Base-by-base conservation (phyloP, 2,329 filamentous ascomycete genomes). In the Zymoseptoria pseudotritici region DNA sequence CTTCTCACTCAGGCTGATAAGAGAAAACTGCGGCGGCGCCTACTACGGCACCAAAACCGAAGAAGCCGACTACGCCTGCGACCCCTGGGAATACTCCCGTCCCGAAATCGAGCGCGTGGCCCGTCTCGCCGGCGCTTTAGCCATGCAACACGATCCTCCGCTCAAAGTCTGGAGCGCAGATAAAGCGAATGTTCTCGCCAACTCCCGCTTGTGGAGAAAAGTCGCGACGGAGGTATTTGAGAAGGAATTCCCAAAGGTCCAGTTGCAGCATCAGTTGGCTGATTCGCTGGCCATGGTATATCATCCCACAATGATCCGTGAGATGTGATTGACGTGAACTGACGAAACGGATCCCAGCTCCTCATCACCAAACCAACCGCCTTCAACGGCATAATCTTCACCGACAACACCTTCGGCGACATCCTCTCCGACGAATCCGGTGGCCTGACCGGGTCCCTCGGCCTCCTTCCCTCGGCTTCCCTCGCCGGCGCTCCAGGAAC, bases 131-230 rank as follows among this genome's bases (percentile, higher is more conserved):
- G 79, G 77, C 0, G 75, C 74, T 4, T 71, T 82, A 4, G 79
- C 80, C 0, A 71, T 61, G 66, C 68, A 66, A 61, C 67, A 71
- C 7, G 72, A 72, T 53, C 66, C 69, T 8, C 75, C 77, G 11
- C 71, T 75, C 0, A 67, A 74, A 2, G 79, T 82, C 1, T 79
- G 75, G 73, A 79, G 76, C 59, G 75, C 74, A 1, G 80, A 83
- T 69, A 82, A 83, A 69, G 79, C 79, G 50, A 82, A 82, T 61
- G 80, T 82, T 9, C 74, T 83, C 8, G 80, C 80, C 0, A 80
- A 74, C 53, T 76, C 77, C 3, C 71, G 80, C 2, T 75, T 82
- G 3, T 82, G 80, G 80, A 69, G 80, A 3, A 69, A 74, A 11
- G 75, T 77, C 3, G 78, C 77, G 0, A 69, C 72, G 11, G 71